Evolutionary conservation across 768 basidiomycete genomes (phyloP).

Genomic region (Neoboletus magnificus): DNA sequence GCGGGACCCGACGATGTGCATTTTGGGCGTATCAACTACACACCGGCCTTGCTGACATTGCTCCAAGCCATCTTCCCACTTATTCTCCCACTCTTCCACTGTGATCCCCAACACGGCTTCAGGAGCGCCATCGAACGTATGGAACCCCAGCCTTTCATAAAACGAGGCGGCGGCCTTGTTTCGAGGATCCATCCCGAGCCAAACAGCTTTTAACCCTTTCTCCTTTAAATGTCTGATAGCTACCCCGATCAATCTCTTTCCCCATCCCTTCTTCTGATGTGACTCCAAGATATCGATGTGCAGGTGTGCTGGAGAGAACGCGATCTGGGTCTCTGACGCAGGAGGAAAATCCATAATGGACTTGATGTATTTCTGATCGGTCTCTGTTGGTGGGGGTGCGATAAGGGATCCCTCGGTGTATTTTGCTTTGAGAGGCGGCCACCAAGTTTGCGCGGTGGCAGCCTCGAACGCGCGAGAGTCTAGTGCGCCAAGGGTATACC

Average conservation of each 20-base stretch:
- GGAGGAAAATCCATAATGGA: conserved; percentile 35
- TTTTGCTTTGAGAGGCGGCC: conserved; percentile 55
- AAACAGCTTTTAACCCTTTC: conserved; percentile 48
- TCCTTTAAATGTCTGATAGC: conserved; percentile 54
- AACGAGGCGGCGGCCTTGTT: conserved; percentile 60
- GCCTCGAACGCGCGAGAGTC: conserved; percentile 66
- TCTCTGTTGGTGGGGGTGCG: conserved; percentile 16
- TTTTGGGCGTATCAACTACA: no score
- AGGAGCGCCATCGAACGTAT: conserved; percentile 48
- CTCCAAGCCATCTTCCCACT: background rate
- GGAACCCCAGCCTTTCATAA: conserved; percentile 63
- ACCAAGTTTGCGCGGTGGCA: conserved; percentile 57
- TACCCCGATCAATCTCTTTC: conserved; percentile 54
- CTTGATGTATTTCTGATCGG: conserved; percentile 32
- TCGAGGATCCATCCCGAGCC: conserved; percentile 65
- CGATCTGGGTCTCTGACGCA: conserved; percentile 51
- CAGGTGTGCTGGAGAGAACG: conserved; percentile 69
- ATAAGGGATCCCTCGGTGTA: conserved; percentile 39
- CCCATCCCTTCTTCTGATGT: conserved; percentile 70
- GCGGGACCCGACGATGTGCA: no score
- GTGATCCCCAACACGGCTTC: conserved; percentile 53
- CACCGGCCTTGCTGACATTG: background rate
- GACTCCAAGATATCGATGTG: conserved; percentile 70
- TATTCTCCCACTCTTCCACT: conserved; percentile 38
- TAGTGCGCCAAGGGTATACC: conserved; percentile 65